Evolutionary conservation across 495 filamentous ascomycete genomes (phyloP).

Genomic region (Symbiotaphrina buchneri): DNA sequence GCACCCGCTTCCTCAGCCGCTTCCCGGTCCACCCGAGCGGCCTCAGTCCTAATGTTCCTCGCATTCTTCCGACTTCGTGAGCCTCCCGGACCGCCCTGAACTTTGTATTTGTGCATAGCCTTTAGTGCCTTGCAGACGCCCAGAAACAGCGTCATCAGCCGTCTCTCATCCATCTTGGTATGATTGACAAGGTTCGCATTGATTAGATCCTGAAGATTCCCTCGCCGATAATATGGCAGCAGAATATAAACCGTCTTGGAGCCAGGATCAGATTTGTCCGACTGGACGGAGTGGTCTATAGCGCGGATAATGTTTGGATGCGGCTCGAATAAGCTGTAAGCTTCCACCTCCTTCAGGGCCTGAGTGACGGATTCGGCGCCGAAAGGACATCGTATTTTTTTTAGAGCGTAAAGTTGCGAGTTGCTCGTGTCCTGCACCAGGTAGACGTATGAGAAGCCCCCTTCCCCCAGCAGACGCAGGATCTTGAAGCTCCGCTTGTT

Average conservation of each 20-base stretch:
- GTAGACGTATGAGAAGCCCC: constrained; percentile 96
- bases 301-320: constrained; percentile 76
- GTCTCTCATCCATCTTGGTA: constrained; percentile 72
- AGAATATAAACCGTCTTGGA: constrained; percentile 93
- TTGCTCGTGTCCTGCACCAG: constrained; percentile 77
- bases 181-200: constrained; percentile 97
- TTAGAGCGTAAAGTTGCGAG: constrained; percentile 73
- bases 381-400: constrained; percentile 96
- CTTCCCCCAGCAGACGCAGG: constrained; percentile 78
- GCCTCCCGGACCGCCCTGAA: constrained; percentile 29
- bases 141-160: constrained; percentile 72
- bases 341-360: constrained; percentile 91
- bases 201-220: constrained; percentile 93
- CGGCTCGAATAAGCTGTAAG: constrained; percentile 70
- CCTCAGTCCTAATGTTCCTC: constrained; percentile 34
- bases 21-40: constrained; percentile 36
- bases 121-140: constrained; percentile 76
- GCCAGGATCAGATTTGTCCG: constrained; percentile 34
- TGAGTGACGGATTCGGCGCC: constrained; percentile 86
- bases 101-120: constrained; percentile 75
- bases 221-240: constrained; percentile 80
- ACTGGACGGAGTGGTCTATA: constrained; percentile 58
- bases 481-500: constrained; percentile 92
- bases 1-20: constrained; percentile 27
- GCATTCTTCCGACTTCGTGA: constrained; percentile 29